Conservation (phyloP, 2,329 filamentous ascomycete species). For the Sarocladium oryzae region DNA sequence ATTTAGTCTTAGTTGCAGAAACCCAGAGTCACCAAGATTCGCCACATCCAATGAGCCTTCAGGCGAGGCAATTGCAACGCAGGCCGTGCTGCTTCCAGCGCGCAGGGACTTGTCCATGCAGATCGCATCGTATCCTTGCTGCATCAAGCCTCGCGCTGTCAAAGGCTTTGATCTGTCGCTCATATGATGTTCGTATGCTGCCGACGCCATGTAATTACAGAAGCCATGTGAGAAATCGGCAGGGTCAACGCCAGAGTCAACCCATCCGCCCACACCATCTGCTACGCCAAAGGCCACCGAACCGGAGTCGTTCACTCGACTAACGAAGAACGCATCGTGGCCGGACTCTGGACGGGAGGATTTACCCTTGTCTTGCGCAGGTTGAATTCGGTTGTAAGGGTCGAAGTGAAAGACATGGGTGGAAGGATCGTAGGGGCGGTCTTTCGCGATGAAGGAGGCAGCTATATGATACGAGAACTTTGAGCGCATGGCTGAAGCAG, state of each 20-base stretch:
- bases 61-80: slow-evolving; percentile 69
- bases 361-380: slow-evolving; percentile 29
- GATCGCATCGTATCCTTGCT: slow-evolving; percentile 77
- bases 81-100: slow-evolving; percentile 88
- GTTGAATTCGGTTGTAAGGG: slow-evolving; percentile 51
- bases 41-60: slow-evolving; percentile 78
- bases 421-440: slow-evolving; percentile 59
- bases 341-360: slow-evolving; percentile 65
- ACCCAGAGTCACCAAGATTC: slow-evolving; percentile 93
- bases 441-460: slow-evolving; percentile 70
- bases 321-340: slow-evolving; percentile 94
- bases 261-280: slow-evolving; percentile 94
- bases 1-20: slow-evolving; percentile 77
- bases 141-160: slow-evolving; percentile 65
- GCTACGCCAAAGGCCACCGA: slow-evolving; percentile 81
- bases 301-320: slow-evolving; percentile 64
- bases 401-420: slow-evolving; percentile 69
- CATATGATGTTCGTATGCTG: slow-evolving; percentile 53
- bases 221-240: slow-evolving; percentile 92
- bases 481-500: slow-evolving; percentile 19
- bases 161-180: slow-evolving; percentile 28
- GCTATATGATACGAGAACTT: slow-evolving; percentile 63
- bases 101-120: slow-evolving; percentile 64
- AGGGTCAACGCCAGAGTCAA: slow-evolving; percentile 85
- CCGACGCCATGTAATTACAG: slow-evolving; percentile 85